Base-by-base conservation (phyloP, 331 rosid species). In the Telfairia occidentalis region DNA sequence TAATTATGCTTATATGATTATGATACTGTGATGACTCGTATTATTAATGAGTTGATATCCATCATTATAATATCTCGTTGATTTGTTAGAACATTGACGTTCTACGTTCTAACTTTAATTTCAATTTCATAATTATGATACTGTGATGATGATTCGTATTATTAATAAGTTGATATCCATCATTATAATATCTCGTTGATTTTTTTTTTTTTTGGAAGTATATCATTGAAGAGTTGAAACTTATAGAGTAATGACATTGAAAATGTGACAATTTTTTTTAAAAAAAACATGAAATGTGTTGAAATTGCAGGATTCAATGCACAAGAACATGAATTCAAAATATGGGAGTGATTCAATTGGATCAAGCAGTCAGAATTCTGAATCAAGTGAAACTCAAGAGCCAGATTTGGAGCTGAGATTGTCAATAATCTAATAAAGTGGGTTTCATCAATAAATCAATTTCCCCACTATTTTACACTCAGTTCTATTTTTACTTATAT, bases 371-470 rank as follows among this genome's bases (percentile, higher is more conserved):
- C 96, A 87, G 79, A 91, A 91, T 76, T 94, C 97, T 74, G 96
- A 94, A 82, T 86, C 96, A 81, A 92, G 91, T 77, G 99, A 95
- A 46, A 84, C 76, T 81, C 89, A 90, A 81, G 97, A 95, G 73
- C 87, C 88, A 60, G 99, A 95, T 86, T 85, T 95, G 92, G 99
- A 95, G 91, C 90, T 95, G 78, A 88, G 96, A 86, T 80, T 95
- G 55, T 90, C 93, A 65, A 92, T 88, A 65, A 92, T 88, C 75
- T 89, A 77, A 16, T 16, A 84, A 71, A 28, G 32, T 32, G 26
- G 38, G 13, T 9, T 63, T 32, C 29, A 59, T 15, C 43, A 63
- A 63, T 63, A 46, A 70, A 43, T 46, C 24, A 45, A 28, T 7
- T 26, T 8, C 75, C 38, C 7, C 10, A 69, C 13, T 43, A 43